Evolutionary conservation across 176 grass and related monocot species (phyloP), one percentile per base, ranked within the genome.

Genomic region (Aegilops tauschii): DNA sequence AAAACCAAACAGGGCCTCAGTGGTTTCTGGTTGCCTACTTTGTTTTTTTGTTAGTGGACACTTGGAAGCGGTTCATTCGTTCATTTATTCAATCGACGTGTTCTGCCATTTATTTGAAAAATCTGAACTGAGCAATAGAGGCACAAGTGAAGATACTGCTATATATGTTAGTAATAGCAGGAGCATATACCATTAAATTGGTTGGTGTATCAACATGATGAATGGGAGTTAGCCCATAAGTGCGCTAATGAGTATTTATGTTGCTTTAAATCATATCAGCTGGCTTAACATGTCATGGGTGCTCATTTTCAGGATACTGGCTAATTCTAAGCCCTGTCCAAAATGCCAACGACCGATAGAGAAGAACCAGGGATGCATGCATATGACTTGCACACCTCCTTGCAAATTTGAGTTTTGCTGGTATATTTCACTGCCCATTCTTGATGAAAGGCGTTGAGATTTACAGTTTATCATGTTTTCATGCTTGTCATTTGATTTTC

Each of bases 381-480:
- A 98, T 74, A 98, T 98, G 92, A 98, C 93, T 47, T 98, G 96
- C 82, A 94, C 93, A 27, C 92, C 96, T 88, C 93, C 96, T 49
- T 98, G 96, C 84, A 96, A 92, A 90, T 98, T 95, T 56, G 93
- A 98, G 65, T 98, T 98, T 69, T 98, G 96, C 93, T 98, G 96
- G 95, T 98, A 95, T 52, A 18, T 34, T 73, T 52, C 61, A 83
- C 29, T 84, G 4, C 5, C 58, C 64, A 65, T 83, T 36, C 32
- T 78, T 86, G 29, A 75, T 83, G 29, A 64, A 82, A 76, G 73
- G 47, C 25, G 1, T 49, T 18, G 13, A 62, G 37, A 61, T 73
- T 64, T 66, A 80, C 39, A 77, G 25, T 78, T 78, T 61, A 59
- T 4, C 54, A 63, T 76, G 61, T 47, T 58, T 78, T 79, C 35